Evolutionary conservation across 257 asterid genomes (phyloP).

Genomic region (Datura wrightii): DNA sequence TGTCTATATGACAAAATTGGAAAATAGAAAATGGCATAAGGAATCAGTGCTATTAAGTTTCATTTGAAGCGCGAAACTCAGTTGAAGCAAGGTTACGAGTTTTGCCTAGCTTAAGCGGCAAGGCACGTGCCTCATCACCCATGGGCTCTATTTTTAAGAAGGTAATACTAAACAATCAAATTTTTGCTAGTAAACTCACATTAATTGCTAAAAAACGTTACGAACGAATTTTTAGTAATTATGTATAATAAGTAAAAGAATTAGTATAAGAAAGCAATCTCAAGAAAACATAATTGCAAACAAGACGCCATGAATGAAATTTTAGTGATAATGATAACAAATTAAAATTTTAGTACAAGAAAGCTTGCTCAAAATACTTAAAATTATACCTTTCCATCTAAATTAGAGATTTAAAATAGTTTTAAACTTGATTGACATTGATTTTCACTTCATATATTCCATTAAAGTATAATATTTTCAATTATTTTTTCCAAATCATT

Average conservation of each 20-base stretch:
- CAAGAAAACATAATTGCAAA: not conserved
- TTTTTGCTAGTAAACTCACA: not conserved
- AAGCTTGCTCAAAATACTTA: not conserved
- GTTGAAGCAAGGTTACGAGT: not conserved
- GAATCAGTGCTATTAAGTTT: not conserved
- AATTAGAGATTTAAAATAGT: not conserved
- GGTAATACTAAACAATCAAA: not conserved
- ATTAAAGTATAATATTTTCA: not conserved
- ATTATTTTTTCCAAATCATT: not conserved
- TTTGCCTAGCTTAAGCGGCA: not conserved
- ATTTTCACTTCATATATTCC: not conserved
- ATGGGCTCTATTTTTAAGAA: slow-evolving; percentile 5
- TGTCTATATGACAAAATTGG: not conserved
- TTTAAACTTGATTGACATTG: slow-evolving; percentile 8
- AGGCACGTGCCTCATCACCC: not conserved
- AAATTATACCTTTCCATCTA: not conserved
- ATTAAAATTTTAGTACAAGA: not conserved
- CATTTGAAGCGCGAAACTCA: not conserved
- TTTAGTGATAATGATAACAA: not conserved
- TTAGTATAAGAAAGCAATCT: not conserved
- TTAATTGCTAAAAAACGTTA: no score
- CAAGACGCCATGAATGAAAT: no score
- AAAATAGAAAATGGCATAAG: not conserved
- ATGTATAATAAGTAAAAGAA: no score
- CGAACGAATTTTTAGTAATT: no score